phyloP scores from a whole-genome alignment of 345 rosid genomes.

The Sapria himalayana region DNA sequence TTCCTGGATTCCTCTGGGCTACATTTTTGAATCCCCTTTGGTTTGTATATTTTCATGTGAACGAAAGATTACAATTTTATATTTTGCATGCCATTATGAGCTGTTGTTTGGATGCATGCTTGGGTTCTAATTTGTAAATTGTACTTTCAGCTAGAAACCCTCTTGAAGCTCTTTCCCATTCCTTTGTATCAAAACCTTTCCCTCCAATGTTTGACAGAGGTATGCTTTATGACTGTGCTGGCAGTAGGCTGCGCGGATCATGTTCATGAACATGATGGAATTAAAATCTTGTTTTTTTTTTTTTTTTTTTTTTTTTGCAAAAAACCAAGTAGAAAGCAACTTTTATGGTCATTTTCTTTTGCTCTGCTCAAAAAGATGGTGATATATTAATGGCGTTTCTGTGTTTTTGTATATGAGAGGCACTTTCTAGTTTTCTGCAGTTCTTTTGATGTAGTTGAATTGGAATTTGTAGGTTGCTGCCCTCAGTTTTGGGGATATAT shows the following conservation, averaged over 20 bases:
- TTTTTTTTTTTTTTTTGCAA: constrained; percentile 4
- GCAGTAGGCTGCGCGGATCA: too few relatives aligned
- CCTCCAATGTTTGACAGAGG: constrained; percentile 94
- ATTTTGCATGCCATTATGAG: too few relatives aligned
- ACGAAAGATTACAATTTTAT: too few relatives aligned
- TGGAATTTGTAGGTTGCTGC: constrained; percentile 56
- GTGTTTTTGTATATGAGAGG: too few relatives aligned
- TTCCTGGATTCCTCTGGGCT: constrained; percentile 98
- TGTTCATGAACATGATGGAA: too few relatives aligned
- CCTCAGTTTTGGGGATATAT: constrained; percentile 78
- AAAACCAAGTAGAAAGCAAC: neutral
- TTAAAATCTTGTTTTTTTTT: too few relatives aligned
- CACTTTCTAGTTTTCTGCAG: too few relatives aligned
- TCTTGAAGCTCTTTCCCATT: constrained; percentile 60
- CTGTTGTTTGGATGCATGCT: too few relatives aligned
- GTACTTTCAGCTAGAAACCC: constrained; percentile 79
- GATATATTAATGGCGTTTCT: too few relatives aligned
- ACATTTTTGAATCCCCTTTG: constrained; percentile 94
- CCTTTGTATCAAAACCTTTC: constrained; percentile 83
- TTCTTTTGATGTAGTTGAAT: neutral
- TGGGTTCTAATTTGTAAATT: too few relatives aligned
- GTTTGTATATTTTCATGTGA: constrained; percentile 19
- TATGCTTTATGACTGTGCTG: too few relatives aligned
- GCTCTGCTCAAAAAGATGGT: neutral
- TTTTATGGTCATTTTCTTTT: neutral